Base-by-base conservation (phyloP, 805 yeast genomes). In the Metschnikowia koreensis region DNA sequence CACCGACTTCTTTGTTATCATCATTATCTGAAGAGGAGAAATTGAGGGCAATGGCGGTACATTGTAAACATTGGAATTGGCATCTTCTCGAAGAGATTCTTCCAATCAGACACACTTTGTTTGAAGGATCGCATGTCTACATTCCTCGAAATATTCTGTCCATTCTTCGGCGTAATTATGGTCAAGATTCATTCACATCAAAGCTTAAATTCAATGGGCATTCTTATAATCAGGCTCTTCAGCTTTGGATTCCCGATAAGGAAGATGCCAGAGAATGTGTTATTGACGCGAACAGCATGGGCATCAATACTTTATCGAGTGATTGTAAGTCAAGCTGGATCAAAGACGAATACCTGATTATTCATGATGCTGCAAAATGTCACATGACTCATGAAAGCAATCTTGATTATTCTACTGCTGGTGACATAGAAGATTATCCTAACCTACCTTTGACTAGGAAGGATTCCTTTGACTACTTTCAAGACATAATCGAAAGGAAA, bases 211-310 rank as follows among this genome's bases (percentile, higher is more conserved):
- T 67, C 54, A 46, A 58, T 16, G 60, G 65, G 41, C 70, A 73
- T 55, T 71, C 73, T 47, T 77, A 66, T 58, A 79, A 74, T 53
- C 48, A 57, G n/a, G 79, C 76, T 51, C 66, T 78, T 46, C 65
- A 67, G 22, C 56, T 77, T 36, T 79, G 82, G 82, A 80, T 79
- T 3, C 71, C 78, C 5, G 75, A 77, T 56, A 60, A 64, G 26
- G 57, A 71, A 8, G 77, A 81, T 60, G 7, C 40, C 31, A 7
- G 27, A 41, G 66, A 66, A 38, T 59, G 60, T 10, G 47, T 60
- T 13, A 63, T 66, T 4, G 52, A 58, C 12, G 58, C 74, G 37
- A 67, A 80, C 12, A 77, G 80, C 8, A 74, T 79, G 59, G 63
- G 66, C 42, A 66, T 65, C 45, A 47, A 56, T 2, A 60, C 63